Base-by-base conservation (phyloP, 139 green algal genomes). In the Chlorella sp. region DNA sequence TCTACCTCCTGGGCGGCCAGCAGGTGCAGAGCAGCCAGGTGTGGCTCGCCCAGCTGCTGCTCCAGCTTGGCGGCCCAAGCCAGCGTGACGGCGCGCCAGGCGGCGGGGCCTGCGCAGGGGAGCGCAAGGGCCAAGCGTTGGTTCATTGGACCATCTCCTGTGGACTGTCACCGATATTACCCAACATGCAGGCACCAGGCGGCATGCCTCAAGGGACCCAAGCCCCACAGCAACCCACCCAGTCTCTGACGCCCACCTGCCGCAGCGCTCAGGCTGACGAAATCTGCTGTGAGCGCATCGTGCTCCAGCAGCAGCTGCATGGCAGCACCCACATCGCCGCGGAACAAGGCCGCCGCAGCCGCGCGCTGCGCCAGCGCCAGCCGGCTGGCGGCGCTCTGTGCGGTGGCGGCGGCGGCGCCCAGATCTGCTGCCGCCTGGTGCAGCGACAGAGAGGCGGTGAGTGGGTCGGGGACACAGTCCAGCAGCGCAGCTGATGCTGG, bases 251-350 rank as follows among this genome's bases (percentile, higher is more conserved):
- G 51, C 44, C 64, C 74, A 67, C 84, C 86, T 41, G 84, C 86
- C 3, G 84, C 86, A n/a, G 86, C 86, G 18, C 84, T 68, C 51
- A 89, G 62, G 74, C 63, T 90, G 44, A 90, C 86, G 75, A 90
- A 90, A 20, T 90, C 86, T 13, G 84, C 74, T 4, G 84, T 90
- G 13, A 90, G 71, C 4, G 68, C 85, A 16, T 90, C 85, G 62
- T 81, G 57, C 25, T 78, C 57, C 34, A 90, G 57, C 34, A 90
- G 64, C n/a, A 72, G 5, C 30, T 85, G 55, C 28, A 90, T 32
- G 25, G 84, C 85, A 51, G 44, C 70, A 16, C 84, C 86, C 67
- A 90, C 62, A 34, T 90, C 86, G 26, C 86, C 83, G 0, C 64
- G 30, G 73, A 89, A 81, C 28, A 90, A 32, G 12, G 47, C 64